Conservation (phyloP, 2,329 filamentous ascomycete genomes). For the Hypoxylon sp. region DNA sequence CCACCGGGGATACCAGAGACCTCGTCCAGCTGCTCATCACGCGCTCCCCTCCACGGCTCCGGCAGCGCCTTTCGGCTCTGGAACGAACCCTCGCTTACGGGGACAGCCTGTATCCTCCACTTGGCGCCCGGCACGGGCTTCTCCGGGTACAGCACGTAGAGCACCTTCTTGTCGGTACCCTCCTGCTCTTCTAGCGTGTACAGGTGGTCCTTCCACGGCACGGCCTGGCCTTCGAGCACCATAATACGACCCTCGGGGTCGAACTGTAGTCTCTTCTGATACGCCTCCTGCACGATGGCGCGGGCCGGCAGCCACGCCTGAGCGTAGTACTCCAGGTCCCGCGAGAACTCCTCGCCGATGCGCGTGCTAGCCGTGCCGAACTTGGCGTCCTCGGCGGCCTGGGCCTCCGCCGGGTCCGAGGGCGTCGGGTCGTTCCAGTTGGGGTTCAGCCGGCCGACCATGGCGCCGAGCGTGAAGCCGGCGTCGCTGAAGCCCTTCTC, state of each 20-base stretch:
- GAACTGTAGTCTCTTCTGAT: conserved; percentile 73
- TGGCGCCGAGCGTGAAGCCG: conserved; percentile 84
- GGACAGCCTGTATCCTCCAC: conserved; percentile 96
- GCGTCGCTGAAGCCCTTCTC: conserved; percentile 86
- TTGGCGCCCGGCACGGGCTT: conserved; percentile 78
- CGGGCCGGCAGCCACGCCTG: conserved; percentile 89
- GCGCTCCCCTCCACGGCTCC: conserved; percentile 89
- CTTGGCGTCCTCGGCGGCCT: conserved; percentile 81
- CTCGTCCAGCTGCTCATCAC: conserved; percentile 85
- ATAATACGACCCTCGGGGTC: conserved; percentile 83
- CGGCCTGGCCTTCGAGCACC: conserved; percentile 79
- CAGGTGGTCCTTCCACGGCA: conserved; percentile 97
- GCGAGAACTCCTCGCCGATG: conserved; percentile 89
- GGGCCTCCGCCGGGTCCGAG: conserved; percentile 66
- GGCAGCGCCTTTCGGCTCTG: conserved; percentile 91
- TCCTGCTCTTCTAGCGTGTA: conserved; percentile 83
- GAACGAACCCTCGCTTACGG: conserved; percentile 85
- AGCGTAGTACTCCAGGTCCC: conserved; percentile 81
- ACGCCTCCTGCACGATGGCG: conserved; percentile 80
- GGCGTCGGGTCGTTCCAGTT: conserved; percentile 78
- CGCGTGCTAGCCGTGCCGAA: conserved; percentile 83
- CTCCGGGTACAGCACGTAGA: conserved; percentile 94
- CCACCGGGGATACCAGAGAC: conserved; percentile 77
- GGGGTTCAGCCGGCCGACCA: conserved; percentile 84
- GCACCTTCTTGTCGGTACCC: conserved; percentile 66